Base-by-base conservation (phyloP, 2,329 filamentous ascomycete genomes). In the Raffaelea albimanens region DNA sequence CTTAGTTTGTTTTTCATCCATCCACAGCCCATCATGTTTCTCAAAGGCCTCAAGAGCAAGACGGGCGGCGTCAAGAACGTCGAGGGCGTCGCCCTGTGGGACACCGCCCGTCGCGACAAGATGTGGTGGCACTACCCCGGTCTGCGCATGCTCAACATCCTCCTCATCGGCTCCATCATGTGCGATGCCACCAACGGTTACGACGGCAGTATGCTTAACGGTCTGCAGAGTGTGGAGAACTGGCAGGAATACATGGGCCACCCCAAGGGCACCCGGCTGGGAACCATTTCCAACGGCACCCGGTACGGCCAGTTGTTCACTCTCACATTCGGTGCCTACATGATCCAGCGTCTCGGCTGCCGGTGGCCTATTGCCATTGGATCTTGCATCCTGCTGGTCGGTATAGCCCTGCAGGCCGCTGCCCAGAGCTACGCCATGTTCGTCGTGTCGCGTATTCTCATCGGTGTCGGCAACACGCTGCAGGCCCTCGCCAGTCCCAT, bases 341-440 rank as follows among this genome's bases (percentile, higher is more conserved):
- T 53, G 19, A 39, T 81, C 52, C 80, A 89, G 60, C 68, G 60
- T 48, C 63, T 87, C 2, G 86, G 87, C 40, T 76, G 87, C 55
- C 79, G 83, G 61, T 68, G 69, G 61, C 89, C 85, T 2, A 91
- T 91, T 55, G 63, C 85, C 43, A 65, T 84, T 23, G 87, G 85
- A n/a, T 75, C 80, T 40, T 2, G 84, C 3, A 66, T 90, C 50
- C 91, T 90, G 65, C 72, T 79, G 44, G 64, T 91, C 3, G 87
- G 87, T 21, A 85, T 85, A 45, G 72, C 68, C 40, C 68, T 93
- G 5, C 87, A 91, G 60, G 87, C 86, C 2, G 85, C 75, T 2
- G 85, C 85, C 0, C 60, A 66, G 40, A 64, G 58, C 11, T 63
- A 76, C 20, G 57, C 66, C 3, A 88, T 81, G 58, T 71, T 91